Conservation (phyloP, 306 rosid genomes). For the Abrus precatorius region DNA sequence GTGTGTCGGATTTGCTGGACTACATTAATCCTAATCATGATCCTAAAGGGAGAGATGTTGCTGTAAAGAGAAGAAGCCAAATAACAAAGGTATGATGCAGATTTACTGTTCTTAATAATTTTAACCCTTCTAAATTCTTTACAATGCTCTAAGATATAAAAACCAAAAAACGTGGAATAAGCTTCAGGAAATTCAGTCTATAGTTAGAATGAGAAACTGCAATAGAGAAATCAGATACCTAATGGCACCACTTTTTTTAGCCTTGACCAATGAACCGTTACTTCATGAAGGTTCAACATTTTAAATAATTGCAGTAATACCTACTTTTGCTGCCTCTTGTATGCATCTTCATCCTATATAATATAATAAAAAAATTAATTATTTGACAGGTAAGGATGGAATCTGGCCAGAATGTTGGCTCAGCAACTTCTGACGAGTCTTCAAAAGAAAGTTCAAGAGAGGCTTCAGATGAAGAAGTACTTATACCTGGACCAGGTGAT, state of each 20-base stretch:
- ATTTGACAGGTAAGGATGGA: constrained; percentile 69
- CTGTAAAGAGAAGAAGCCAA: constrained; percentile 73
- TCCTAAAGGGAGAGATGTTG: constrained; percentile 70
- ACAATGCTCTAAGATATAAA: constrained; percentile 1
- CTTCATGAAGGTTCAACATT: constrained; percentile 29
- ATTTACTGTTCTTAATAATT: constrained; percentile 26
- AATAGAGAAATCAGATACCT: neutral
- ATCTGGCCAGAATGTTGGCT: constrained; percentile 57
- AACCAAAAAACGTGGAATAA: constrained; percentile 4
- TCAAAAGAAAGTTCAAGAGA: constrained; percentile 71
- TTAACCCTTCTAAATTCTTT: neutral
- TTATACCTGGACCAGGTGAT: constrained; percentile 50
- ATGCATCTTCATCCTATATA: constrained; percentile 12
- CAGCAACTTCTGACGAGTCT: constrained; percentile 66
- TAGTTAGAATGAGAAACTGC: constrained; percentile 1
- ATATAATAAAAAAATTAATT: constrained; percentile 38
- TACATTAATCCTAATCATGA: constrained; percentile 78
- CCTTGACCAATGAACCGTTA: neutral
- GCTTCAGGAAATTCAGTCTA: constrained; percentile 21
- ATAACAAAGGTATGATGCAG: constrained; percentile 65
- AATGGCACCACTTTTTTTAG: neutral
- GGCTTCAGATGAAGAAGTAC: constrained; percentile 67
- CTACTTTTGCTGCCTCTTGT: constrained; percentile 19
- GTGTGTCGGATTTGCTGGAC: constrained; percentile 92
- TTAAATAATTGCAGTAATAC: constrained; percentile 9